Evolutionary conservation across 2,329 filamentous ascomycete genomes (phyloP).

Genomic region (Aureobasidium sp.): DNA sequence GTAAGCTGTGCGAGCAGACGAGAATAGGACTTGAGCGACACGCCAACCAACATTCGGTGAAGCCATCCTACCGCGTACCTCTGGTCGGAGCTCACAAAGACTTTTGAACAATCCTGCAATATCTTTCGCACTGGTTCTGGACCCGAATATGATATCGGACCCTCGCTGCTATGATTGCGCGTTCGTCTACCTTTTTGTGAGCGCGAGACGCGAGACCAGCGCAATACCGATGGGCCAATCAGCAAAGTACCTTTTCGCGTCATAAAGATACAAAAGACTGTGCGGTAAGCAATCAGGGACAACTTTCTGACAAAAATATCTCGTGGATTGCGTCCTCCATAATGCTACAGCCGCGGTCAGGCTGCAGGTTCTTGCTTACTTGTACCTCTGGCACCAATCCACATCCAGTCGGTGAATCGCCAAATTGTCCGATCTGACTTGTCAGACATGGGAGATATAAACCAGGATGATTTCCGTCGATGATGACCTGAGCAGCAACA

Average conservation of each 20-base stretch:
- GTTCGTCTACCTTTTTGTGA: too few relatives aligned
- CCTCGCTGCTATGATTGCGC: not conserved
- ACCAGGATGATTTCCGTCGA: not conserved
- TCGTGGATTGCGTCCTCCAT: too few relatives aligned
- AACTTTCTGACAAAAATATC: not conserved
- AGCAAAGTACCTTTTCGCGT: not conserved
- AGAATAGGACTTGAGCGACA: not conserved
- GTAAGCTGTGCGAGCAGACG: slow-evolving; percentile 3
- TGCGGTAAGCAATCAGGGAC: not conserved
- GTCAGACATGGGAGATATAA: not conserved
- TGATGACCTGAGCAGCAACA: not conserved
- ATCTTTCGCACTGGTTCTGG: not conserved
- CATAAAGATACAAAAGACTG: not conserved
- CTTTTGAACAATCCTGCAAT: too few relatives aligned
- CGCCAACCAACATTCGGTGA: not conserved
- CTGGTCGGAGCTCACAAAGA: too few relatives aligned
- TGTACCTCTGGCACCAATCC: not conserved
- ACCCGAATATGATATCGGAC: not conserved
- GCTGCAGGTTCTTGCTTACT: not conserved
- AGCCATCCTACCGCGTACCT: not conserved
- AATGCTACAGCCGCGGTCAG: not conserved
- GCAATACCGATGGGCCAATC: too few relatives aligned
- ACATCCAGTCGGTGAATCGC: not conserved
- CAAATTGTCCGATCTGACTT: not conserved
- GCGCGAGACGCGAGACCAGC: too few relatives aligned